A percentile compares a stretch with the other conserved stretches of the same genome.
Conservation (phyloP, 208 protist species). For the Jaenimonas drosophilae region DNA sequence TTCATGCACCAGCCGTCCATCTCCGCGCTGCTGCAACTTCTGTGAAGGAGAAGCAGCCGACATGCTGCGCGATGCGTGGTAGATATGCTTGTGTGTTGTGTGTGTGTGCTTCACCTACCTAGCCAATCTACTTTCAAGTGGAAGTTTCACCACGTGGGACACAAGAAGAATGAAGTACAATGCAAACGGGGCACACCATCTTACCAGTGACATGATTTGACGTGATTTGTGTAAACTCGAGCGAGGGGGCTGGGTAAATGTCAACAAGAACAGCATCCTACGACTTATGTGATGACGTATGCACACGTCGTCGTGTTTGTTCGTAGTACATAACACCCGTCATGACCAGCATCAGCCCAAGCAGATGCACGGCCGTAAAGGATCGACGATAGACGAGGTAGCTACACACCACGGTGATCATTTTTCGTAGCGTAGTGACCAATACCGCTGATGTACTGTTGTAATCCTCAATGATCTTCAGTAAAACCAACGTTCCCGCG, state of each 20-base stretch:
- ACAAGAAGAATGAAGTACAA: no score
- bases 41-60: no score
- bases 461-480: slow-evolving; percentile 34
- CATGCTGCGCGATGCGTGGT: no score
- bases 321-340: slow-evolving; percentile 26
- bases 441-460: slow-evolving; percentile 38
- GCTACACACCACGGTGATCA: slow-evolving; percentile 42
- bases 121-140: no score
- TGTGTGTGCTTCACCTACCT: no score
- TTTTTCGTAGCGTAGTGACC: slow-evolving; percentile 63
- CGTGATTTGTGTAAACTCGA: no score
- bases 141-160: no score
- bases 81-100: no score
- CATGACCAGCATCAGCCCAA: slow-evolving; percentile 22
- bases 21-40: no score
- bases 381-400: slow-evolving; percentile 32
- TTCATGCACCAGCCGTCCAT: slow-evolving; percentile 53
- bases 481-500: slow-evolving; percentile 26
- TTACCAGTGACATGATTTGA: no score
- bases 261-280: neutral
- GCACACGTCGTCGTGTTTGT: slow-evolving; percentile 12
- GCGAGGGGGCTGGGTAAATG: no score
- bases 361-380: slow-evolving; percentile 19
- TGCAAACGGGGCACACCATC: no score
- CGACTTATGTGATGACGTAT: neutral